Percentiles rank a stretch among this genome's conserved stretches.
phyloP scores from a whole-genome alignment of 2,329 filamentous ascomycete genomes.

The Monilinia fructigena region DNA sequence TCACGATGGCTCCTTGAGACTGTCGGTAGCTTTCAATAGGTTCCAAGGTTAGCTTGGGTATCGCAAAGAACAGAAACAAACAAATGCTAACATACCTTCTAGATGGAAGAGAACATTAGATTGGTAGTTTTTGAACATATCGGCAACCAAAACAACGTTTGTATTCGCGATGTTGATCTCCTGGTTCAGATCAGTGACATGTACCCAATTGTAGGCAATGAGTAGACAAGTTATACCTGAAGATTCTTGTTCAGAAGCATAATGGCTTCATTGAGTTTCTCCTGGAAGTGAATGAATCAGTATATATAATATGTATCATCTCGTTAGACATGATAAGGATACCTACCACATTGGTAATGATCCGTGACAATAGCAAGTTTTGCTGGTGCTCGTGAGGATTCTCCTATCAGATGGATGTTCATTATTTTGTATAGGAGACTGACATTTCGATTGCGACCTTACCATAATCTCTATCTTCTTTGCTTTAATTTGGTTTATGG shows the following conservation, averaged over 20 bases:
- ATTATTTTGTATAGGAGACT: slow-evolving; percentile 3
- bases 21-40: slow-evolving; percentile 67
- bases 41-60: slow-evolving; percentile 28
- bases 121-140: slow-evolving; percentile 99
- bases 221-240: slow-evolving; percentile 55
- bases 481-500: not conserved
- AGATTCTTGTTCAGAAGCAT: slow-evolving; percentile 90
- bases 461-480: slow-evolving; percentile 26
- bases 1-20: slow-evolving; percentile 72
- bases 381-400: slow-evolving; percentile 98
- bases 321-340: not conserved
- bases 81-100: slow-evolving; percentile 64
- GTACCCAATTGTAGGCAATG: not conserved
- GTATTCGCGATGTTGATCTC: slow-evolving; percentile 99
- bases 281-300: slow-evolving; percentile 52
- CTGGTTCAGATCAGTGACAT: slow-evolving; percentile 46
- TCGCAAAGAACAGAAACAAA: not conserved
- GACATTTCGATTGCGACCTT: not conserved
- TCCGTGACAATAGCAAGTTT: slow-evolving; percentile 85
- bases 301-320: not conserved
- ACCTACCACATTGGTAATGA: slow-evolving; percentile 94
- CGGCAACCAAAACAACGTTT: slow-evolving; percentile 95
- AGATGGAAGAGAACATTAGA: slow-evolving; percentile 96
- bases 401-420: slow-evolving; percentile 55
- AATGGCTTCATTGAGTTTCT: slow-evolving; percentile 94